phyloP scores from a whole-genome alignment of 1,284 basidiomycete species.

The Malassezia vespertilionis region DNA sequence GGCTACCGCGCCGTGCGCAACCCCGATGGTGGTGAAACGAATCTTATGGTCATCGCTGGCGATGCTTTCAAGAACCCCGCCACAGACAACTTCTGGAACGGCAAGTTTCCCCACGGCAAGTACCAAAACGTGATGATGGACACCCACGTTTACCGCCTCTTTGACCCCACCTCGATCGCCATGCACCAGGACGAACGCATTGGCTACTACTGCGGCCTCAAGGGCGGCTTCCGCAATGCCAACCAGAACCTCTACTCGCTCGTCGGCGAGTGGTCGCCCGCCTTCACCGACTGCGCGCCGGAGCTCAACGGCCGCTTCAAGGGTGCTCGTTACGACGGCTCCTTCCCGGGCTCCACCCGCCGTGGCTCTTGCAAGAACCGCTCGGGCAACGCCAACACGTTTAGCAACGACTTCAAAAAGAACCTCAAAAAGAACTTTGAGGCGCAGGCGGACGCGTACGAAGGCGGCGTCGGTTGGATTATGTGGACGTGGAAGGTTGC shows the following conservation, averaged over 20 bases:
- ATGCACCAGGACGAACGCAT: conserved; percentile 27
- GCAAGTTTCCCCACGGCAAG: conserved; percentile 56
- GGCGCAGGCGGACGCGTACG: conserved; percentile 55
- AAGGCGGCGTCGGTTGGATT: conserved; percentile 59
- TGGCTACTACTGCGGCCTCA: conserved; percentile 30
- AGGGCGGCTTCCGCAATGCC: conserved; percentile 24
- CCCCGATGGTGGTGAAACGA: conserved; percentile 19
- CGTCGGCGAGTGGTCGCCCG: conserved; percentile 49
- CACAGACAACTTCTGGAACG: conserved; percentile 55
- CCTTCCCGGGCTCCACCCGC: conserved; percentile 48
- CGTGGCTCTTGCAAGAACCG: conserved; percentile 64
- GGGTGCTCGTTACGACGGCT: conserved; percentile 71
- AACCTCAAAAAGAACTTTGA: conserved; percentile 75
- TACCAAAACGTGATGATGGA: conserved; percentile 65
- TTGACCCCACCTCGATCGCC: conserved; percentile 22
- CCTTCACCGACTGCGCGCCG: conserved; percentile 71
- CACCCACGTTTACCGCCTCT: conserved; percentile 45
- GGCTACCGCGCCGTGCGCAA: conserved; percentile 36
- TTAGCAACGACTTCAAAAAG: conserved; percentile 67
- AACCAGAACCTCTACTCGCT: conserved; percentile 33
- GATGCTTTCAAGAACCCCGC: conserved; percentile 72
- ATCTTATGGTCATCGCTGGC: conserved; percentile 55
- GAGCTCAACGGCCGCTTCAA: conserved; percentile 58
- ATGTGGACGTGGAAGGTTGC: conserved; percentile 72
- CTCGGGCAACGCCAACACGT: conserved; percentile 62